Conservation (phyloP, 208 protist species). For the Wallacemonas sp. region DNA sequence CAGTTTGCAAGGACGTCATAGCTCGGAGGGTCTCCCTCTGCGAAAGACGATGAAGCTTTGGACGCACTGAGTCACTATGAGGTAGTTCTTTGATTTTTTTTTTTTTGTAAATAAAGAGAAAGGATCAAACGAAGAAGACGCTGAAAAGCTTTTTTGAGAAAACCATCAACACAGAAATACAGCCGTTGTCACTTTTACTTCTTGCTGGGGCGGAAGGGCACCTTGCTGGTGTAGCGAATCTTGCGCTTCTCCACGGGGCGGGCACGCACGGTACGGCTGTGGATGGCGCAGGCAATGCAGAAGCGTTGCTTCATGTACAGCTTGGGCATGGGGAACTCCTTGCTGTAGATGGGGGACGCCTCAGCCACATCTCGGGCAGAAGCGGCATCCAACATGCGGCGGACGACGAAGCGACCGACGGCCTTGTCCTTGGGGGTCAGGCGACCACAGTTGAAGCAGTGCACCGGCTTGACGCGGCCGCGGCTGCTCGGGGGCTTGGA, state of each 20-base stretch:
- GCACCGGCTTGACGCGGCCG: slow-evolving; percentile 88
- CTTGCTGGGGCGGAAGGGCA: slow-evolving; percentile 71
- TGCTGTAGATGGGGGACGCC: slow-evolving; percentile 91
- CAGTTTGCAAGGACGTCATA: too few relatives aligned
- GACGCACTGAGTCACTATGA: too few relatives aligned
- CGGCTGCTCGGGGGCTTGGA: slow-evolving; percentile 91
- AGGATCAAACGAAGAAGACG: not conserved
- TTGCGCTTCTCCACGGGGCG: slow-evolving; percentile 82
- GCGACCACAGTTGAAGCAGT: slow-evolving; percentile 94
- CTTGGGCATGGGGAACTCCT: slow-evolving; percentile 97
- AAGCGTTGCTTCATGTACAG: slow-evolving; percentile 99
- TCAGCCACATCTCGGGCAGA: slow-evolving; percentile 97
- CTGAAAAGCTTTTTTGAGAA: not conserved
- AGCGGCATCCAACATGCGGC: slow-evolving; percentile 98
- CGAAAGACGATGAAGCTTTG: too few relatives aligned
- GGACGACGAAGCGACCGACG: slow-evolving; percentile 98
- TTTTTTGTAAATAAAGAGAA: not conserved
- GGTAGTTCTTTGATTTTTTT: slow-evolving; percentile 6
- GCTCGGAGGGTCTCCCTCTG: too few relatives aligned
- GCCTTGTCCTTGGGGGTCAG: slow-evolving; percentile 97
- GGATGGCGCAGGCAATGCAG: slow-evolving; percentile 99
- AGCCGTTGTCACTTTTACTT: slow-evolving; percentile 20
- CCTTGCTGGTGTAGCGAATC: slow-evolving; percentile 83
- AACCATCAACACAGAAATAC: slow-evolving; percentile 3
- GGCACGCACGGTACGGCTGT: slow-evolving; percentile 97